phyloP scores from a whole-genome alignment of 2,329 filamentous ascomycete species.

The Hypoxylon sp. region DNA sequence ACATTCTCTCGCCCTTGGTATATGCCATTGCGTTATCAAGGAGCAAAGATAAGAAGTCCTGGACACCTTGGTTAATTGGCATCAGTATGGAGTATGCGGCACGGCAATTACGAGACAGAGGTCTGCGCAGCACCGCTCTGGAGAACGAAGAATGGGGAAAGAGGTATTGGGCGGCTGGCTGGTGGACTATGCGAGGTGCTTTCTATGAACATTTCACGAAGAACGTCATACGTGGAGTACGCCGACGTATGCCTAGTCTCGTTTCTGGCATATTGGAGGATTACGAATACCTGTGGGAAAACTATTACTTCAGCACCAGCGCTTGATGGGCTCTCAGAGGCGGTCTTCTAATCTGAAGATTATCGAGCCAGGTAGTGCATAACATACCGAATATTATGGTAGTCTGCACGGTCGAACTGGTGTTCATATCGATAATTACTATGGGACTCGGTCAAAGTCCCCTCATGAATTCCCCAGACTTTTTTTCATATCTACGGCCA shows the following conservation, averaged over 20 bases:
- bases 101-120: slow-evolving; percentile 81
- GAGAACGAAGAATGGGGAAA: slow-evolving; percentile 92
- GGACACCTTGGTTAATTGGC: slow-evolving; percentile 92
- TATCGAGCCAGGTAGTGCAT: not conserved
- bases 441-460: too few relatives aligned
- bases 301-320: slow-evolving; percentile 88
- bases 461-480: too few relatives aligned
- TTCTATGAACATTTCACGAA: slow-evolving; percentile 95
- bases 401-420: not conserved
- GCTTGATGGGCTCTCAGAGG: slow-evolving; percentile 33
- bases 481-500: too few relatives aligned
- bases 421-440: not conserved
- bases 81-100: slow-evolving; percentile 88
- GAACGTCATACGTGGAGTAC: slow-evolving; percentile 77
- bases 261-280: slow-evolving; percentile 90
- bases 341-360: not conserved
- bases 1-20: slow-evolving; percentile 88
- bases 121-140: slow-evolving; percentile 84
- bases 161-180: slow-evolving; percentile 89
- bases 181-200: slow-evolving; percentile 97
- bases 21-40: slow-evolving; percentile 87
- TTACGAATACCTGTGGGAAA: slow-evolving; percentile 98
- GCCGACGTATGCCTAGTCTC: slow-evolving; percentile 82
- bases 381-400: not conserved
- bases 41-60: slow-evolving; percentile 79